These are phyloP conservation scores for Plectosphaerella plurivora DNA, from an alignment of 2,329 filamentous ascomycete species.

Conservation along the genomic window DNA sequence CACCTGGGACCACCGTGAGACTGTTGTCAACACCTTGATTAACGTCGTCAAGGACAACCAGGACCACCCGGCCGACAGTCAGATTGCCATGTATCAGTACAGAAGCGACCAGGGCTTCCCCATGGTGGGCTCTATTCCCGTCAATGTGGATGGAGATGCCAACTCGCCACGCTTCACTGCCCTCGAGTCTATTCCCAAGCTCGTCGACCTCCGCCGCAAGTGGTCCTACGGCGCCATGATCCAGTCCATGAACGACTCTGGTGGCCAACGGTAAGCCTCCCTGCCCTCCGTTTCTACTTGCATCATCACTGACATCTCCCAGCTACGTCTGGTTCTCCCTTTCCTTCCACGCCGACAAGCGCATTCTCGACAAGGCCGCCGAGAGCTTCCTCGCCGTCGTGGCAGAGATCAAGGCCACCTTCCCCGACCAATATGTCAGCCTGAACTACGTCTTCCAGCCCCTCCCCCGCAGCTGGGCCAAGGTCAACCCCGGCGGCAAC, in stretches of 20 bases:
- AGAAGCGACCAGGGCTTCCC: neutral
- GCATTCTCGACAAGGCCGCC: neutral
- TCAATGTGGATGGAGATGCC: neutral
- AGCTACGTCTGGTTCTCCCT: constrained; percentile 5
- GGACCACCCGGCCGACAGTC: neutral
- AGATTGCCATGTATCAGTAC: constrained; percentile 27
- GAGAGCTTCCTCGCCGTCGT: neutral
- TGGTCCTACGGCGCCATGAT: neutral
- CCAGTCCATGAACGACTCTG: neutral
- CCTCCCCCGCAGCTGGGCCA: constrained; percentile 3
- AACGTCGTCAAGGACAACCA: neutral
- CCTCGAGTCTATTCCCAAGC: neutral
- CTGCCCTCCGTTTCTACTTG: too few species aligned
- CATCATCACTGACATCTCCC: neutral
- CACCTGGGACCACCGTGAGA: neutral
- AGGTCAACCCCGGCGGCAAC: neutral
- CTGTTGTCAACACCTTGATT: neutral
- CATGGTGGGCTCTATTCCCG: neutral
- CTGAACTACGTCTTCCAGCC: constrained; percentile 7
- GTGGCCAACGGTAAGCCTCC: neutral
- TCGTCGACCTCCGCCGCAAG: neutral
- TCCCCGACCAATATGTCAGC: constrained; percentile 1
- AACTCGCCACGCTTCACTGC: neutral
- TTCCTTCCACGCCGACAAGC: constrained; percentile 1
- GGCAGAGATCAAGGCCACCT: neutral